These are phyloP conservation scores for Yarrowia divulgata DNA, from an alignment of 805 yeast genomes.

Conservation along the genomic window DNA sequence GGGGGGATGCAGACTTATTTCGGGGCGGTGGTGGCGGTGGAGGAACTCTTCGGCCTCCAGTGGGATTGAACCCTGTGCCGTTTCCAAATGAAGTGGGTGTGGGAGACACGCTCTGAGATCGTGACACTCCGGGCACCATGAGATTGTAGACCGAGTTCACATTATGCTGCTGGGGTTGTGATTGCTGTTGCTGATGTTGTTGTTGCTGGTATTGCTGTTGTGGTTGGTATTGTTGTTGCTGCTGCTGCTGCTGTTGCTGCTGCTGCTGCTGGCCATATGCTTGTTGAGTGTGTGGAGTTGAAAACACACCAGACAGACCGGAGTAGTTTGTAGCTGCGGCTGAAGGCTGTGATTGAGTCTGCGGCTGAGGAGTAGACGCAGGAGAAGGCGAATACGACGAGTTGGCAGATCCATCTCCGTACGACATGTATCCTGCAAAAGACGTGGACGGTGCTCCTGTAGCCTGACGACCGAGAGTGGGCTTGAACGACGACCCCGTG, in stretches of 20 bases:
- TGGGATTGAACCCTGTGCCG: background rate
- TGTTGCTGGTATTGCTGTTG: slow-evolving; percentile 43
- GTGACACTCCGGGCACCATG: slow-evolving; percentile 34
- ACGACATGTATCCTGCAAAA: slow-evolving; percentile 27
- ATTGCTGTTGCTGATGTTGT: slow-evolving; percentile 39
- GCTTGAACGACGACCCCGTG: slow-evolving; percentile 20
- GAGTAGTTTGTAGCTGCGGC: slow-evolving; percentile 31
- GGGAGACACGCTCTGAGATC: slow-evolving; percentile 35
- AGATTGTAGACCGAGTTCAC: slow-evolving; percentile 35
- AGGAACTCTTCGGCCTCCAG: slow-evolving; percentile 41
- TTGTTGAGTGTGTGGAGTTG: slow-evolving; percentile 42
- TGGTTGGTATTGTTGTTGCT: slow-evolving; percentile 43
- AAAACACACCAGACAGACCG: slow-evolving; percentile 33
- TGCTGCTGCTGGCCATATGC: slow-evolving; percentile 42
- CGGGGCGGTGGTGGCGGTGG: slow-evolving; percentile 46
- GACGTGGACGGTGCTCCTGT: slow-evolving; percentile 20
- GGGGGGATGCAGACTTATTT: slow-evolving; percentile 51
- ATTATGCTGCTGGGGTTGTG: slow-evolving; percentile 22
- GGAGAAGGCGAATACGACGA: slow-evolving; percentile 44
- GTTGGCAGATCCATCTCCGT: slow-evolving; percentile 25
- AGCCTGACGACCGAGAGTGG: slow-evolving; percentile 2
- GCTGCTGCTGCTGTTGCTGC: slow-evolving; percentile 44
- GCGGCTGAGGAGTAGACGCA: slow-evolving; percentile 43
- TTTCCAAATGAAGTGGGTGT: slow-evolving; percentile 26
- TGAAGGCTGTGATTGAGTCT: slow-evolving; percentile 40